Evolutionary conservation across 495 filamentous ascomycete species (phyloP).

Genomic region (Penicillium samsonianum): DNA sequence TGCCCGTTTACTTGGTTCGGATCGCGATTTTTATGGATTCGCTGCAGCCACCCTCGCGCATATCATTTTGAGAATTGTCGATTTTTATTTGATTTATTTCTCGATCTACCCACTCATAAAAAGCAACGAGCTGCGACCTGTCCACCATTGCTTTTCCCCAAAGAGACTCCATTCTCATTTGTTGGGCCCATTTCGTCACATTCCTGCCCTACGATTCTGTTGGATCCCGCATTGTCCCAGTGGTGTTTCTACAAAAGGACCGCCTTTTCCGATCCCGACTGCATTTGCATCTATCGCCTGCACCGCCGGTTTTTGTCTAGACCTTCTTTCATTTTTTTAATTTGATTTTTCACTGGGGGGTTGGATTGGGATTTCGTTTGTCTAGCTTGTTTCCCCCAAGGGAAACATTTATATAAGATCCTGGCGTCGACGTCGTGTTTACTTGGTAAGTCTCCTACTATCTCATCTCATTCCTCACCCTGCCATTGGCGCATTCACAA

Average conservation of each 20-base stretch:
- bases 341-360: conserved; percentile 24
- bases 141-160: conserved; percentile 27
- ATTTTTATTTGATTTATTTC: conserved; percentile 1
- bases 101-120: conserved; percentile 22
- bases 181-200: conserved; percentile 39
- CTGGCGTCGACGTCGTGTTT: conserved; percentile 26
- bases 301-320: conserved; percentile 33
- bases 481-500: conserved; percentile 15
- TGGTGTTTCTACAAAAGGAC: conserved; percentile 43
- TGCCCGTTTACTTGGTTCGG: conserved; percentile 35
- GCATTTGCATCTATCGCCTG: conserved; percentile 36
- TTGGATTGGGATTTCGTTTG: conserved; percentile 33
- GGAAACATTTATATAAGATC: conserved; percentile 31
- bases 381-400: conserved; percentile 12
- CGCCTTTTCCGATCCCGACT: conserved; percentile 45
- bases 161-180: conserved; percentile 21
- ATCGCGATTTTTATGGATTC: conserved; percentile 37
- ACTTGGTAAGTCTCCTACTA: conserved; percentile 26
- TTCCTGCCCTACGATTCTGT: conserved; percentile 49
- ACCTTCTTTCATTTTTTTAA: conserved; percentile 18
- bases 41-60: conserved; percentile 35
- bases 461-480: conserved; percentile 24
- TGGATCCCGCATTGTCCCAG: conserved; percentile 38
- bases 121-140: conserved; percentile 36
- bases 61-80: conserved; percentile 18